phyloP scores from a whole-genome alignment of 495 filamentous ascomycete genomes.

The Penicillium simplicissimum region DNA sequence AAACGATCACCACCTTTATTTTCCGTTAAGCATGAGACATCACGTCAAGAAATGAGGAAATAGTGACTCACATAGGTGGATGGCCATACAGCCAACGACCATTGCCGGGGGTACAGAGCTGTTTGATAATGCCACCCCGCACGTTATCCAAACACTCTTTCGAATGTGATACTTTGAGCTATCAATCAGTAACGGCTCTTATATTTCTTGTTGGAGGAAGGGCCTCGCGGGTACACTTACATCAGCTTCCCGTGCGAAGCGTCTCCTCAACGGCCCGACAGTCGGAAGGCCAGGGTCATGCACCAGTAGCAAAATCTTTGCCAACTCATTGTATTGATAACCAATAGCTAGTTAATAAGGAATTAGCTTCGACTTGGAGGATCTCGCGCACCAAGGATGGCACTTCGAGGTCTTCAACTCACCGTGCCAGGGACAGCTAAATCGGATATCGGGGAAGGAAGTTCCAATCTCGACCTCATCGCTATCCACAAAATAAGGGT shows the following conservation, averaged over 20 bases:
- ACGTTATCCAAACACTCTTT: slow-evolving; percentile 28
- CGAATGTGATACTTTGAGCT: slow-evolving; percentile 20
- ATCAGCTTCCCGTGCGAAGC: slow-evolving; percentile 22
- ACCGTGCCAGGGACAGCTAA: slow-evolving; percentile 29
- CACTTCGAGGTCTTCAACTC: neutral
- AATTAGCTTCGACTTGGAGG: neutral
- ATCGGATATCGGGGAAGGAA: slow-evolving; percentile 27
- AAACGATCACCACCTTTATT: slow-evolving; percentile 28
- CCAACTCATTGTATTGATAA: slow-evolving; percentile 26
- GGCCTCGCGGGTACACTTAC: slow-evolving; percentile 12
- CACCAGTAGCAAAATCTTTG: slow-evolving; percentile 22
- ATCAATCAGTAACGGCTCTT: neutral
- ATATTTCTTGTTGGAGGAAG: neutral
- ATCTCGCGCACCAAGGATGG: neutral
- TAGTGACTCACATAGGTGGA: slow-evolving; percentile 25
- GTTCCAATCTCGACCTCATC: slow-evolving; percentile 22
- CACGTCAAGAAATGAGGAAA: neutral
- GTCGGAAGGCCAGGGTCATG: slow-evolving; percentile 26
- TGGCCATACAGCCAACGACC: slow-evolving; percentile 31
- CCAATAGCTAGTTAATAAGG: slow-evolving; percentile 20
- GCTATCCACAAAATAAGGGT: slow-evolving; percentile 25
- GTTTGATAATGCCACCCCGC: slow-evolving; percentile 30
- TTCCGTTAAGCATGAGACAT: neutral
- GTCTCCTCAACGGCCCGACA: slow-evolving; percentile 22
- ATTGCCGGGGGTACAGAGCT: slow-evolving; percentile 25